Evolutionary conservation across 371 early-diverging fungal species (phyloP).

Genomic region (Mucor plumbeus): DNA sequence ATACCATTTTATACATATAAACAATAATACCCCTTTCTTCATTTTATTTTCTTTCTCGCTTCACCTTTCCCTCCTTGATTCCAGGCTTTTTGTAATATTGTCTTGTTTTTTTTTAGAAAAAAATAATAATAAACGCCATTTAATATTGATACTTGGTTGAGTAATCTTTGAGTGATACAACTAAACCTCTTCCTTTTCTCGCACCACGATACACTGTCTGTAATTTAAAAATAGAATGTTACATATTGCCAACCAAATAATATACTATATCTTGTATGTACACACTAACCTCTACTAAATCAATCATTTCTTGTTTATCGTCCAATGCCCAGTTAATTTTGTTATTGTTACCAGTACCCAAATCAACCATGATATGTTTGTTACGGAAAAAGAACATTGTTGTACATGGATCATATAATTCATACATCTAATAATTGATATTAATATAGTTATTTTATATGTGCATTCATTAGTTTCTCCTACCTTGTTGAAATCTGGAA

Average conservation of each 20-base stretch:
- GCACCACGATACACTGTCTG: conserved; percentile 92
- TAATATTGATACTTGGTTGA: conserved; percentile 96
- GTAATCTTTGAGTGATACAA: conserved; percentile 95
- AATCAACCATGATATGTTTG: conserved; percentile 98
- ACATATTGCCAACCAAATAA: background rate
- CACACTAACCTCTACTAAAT: conserved; percentile 73
- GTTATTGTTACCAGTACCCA: conserved; percentile 99
- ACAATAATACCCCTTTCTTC: background rate
- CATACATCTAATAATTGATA: conserved; percentile 79
- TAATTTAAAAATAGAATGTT: conserved; percentile 7
- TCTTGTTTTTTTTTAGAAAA: background rate
- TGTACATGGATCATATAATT: conserved; percentile 96
- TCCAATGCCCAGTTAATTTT: conserved; percentile 97
- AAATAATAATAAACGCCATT: background rate
- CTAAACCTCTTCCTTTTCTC: conserved; percentile 92
- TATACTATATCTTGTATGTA: background rate
- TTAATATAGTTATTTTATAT: background rate
- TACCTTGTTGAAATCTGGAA: conserved; percentile 91
- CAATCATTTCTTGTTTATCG: conserved; percentile 88
- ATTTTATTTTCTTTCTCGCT: background rate
- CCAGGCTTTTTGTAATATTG: background rate
- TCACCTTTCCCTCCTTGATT: conserved; percentile 5
- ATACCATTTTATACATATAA: background rate
- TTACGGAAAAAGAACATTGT: conserved; percentile 94
- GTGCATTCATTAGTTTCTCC: background rate